phyloP scores from a whole-genome alignment of 768 basidiomycete genomes.

The Galerina marginata region DNA sequence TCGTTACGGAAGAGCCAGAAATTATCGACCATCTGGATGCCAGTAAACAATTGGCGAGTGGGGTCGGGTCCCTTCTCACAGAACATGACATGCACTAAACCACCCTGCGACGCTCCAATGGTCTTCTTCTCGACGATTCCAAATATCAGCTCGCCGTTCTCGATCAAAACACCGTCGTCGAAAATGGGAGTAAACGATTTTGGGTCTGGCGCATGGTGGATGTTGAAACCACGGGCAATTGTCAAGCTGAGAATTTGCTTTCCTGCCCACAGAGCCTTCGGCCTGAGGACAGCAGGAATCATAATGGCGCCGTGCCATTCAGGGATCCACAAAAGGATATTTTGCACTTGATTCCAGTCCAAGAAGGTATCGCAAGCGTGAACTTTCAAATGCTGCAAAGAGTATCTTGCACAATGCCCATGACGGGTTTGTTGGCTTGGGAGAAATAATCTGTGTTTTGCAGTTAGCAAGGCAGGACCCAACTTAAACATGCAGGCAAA shows the following conservation, averaged over 20 bases:
- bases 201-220: conserved; percentile 79
- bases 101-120: conserved; percentile 94
- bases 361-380: conserved; percentile 95
- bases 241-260: conserved; percentile 94
- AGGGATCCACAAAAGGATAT: conserved; percentile 97
- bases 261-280: conserved; percentile 98
- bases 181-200: conserved; percentile 81
- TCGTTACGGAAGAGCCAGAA: conserved; percentile 99
- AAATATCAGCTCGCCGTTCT: conserved; percentile 95
- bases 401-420: conserved; percentile 99
- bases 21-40: conserved; percentile 94
- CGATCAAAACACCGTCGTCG: conserved; percentile 95
- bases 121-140: conserved; percentile 97
- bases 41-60: conserved; percentile 88
- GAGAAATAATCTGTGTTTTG: conserved; percentile 85
- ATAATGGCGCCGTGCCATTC: conserved; percentile 96
- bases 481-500: conserved; percentile 60
- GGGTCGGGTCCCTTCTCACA: conserved; percentile 96
- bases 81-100: conserved; percentile 95
- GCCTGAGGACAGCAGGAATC: conserved; percentile 93
- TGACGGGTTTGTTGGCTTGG: conserved; percentile 99
- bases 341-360: conserved; percentile 96
- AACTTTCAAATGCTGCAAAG: conserved; percentile 94
- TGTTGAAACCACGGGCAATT: conserved; percentile 96
- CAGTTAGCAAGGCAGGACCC: not conserved